Evolutionary conservation across 768 basidiomycete species (phyloP).

Genomic region (Phylloporus sp.): DNA sequence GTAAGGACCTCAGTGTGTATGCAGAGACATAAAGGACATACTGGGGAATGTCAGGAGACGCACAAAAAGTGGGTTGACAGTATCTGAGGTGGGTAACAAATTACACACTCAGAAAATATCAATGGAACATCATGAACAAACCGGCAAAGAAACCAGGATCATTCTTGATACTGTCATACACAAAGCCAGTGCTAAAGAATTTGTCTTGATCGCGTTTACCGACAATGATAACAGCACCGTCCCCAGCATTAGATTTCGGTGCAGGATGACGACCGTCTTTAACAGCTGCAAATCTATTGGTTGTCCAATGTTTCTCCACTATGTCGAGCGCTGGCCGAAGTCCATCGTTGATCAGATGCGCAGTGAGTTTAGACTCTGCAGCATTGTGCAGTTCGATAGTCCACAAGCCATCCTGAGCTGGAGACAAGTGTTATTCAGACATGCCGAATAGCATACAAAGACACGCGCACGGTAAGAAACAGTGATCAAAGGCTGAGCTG

Average conservation of each 20-base stretch:
- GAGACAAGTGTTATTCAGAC: neutral
- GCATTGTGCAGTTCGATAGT: slow-evolving; percentile 80
- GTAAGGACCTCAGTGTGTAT: neutral
- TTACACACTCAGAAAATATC: neutral
- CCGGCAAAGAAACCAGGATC: slow-evolving; percentile 67
- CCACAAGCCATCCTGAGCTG: slow-evolving; percentile 57
- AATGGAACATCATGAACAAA: slow-evolving; percentile 28
- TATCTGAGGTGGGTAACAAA: slow-evolving; percentile 39
- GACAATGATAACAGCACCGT: slow-evolving; percentile 73
- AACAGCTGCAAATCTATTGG: slow-evolving; percentile 43
- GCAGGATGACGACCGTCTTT: slow-evolving; percentile 41
- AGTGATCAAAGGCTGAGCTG: slow-evolving; percentile 53
- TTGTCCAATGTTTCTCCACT: slow-evolving; percentile 71
- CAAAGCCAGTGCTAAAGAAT: slow-evolving; percentile 86
- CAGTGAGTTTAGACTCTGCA: slow-evolving; percentile 65
- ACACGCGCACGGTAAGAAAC: slow-evolving; percentile 56
- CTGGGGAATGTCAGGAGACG: slow-evolving; percentile 76
- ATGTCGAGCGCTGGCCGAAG: slow-evolving; percentile 67
- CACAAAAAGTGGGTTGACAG: slow-evolving; percentile 68
- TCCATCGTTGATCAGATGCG: slow-evolving; percentile 51
- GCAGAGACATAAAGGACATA: slow-evolving; percentile 33
- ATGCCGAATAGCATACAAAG: neutral
- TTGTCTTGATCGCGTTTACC: slow-evolving; percentile 76
- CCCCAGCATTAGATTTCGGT: slow-evolving; percentile 33
- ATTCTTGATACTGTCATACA: slow-evolving; percentile 47